Conservation (phyloP, 768 basidiomycete genomes). For the Lactarius indigo region DNA sequence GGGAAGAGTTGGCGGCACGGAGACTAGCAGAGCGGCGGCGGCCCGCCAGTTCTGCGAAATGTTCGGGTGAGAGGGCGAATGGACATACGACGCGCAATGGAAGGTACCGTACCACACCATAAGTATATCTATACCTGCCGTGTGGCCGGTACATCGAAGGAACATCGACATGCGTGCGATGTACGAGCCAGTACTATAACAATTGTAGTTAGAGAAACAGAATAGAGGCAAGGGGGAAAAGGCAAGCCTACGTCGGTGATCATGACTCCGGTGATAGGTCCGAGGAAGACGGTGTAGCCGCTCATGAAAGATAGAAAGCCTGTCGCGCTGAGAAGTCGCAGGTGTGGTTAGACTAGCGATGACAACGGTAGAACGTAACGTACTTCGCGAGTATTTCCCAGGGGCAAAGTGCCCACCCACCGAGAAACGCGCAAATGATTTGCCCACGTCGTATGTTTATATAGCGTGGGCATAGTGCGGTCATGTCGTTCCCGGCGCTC, state of each 20-base stretch:
- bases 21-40: conserved; percentile 58
- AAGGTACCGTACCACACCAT: conserved; percentile 56
- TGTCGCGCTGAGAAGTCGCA: conserved; percentile 39
- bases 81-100: not conserved
- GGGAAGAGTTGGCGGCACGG: conserved; percentile 69
- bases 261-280: conserved; percentile 79
- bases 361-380: conserved; percentile 31
- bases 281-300: conserved; percentile 83
- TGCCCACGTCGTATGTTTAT: conserved; percentile 79
- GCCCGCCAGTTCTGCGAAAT: conserved; percentile 80
- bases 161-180: conserved; percentile 68
- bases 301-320: conserved; percentile 76
- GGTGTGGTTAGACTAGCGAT: not conserved
- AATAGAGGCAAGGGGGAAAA: not conserved
- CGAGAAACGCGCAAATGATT: conserved; percentile 72
- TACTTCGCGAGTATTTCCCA: conserved; percentile 74
- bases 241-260: conserved; percentile 46
- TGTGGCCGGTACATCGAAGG: conserved; percentile 80
- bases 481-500: conserved; percentile 80
- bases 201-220: not conserved
- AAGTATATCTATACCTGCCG: conserved; percentile 74
- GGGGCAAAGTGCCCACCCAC: conserved; percentile 82
- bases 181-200: conserved; percentile 71
- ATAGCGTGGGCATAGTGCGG: conserved; percentile 68
- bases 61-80: not conserved